Evolutionary conservation across 192 early-diverging fungal genomes (phyloP), one percentile per base, ranked within the genome.

Genomic region (Spizellomyces sp.): DNA sequence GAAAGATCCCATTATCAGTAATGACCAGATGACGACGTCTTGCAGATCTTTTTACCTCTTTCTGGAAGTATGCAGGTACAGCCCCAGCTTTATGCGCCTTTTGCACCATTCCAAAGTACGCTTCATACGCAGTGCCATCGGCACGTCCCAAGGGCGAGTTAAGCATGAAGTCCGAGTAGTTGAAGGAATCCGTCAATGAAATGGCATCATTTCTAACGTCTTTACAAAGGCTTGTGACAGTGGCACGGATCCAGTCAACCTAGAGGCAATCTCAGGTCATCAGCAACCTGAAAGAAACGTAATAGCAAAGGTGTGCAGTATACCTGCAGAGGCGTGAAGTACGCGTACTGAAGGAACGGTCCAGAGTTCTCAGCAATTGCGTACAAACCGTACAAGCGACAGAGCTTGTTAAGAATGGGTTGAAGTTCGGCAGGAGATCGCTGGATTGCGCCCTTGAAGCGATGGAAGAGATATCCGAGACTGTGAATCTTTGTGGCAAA

Each of bases 31-130:
- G 52, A n/a, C 15, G 3, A 36, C 27, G 27, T 36, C 27, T 36
- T 3, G 27, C 27, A 36, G 27, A 36, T 36, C 27, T 36, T 36
- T 36, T 86, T 77, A 94, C 92, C 73, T 91, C 77, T 44, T 71
- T 75, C 57, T 91, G 82, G 83, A 96, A 91, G 87, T 95, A 96
- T 64, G 89, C 84, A 47, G 91, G 85, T 36, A 87, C 82, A 64
- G 81, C 81, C 54, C 77, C 74, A 22, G 81, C 74, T 56, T 91
- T 90, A 80, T 95, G 91, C 73, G 90, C 90, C 64, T 79, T 75
- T 65, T 89, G 90, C 62, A 96, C 92, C 27, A 89, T 83, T 60
- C 88, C 87, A 86, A 94, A 95, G 90, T 96, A 96, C 66, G 89
- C 81, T 44, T 75, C 60, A 71, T 81, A 77, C 46, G 93, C 87